Evolutionary conservation across 202 grass and related monocot species (phyloP).

Genomic region (Digitaria exilis): DNA sequence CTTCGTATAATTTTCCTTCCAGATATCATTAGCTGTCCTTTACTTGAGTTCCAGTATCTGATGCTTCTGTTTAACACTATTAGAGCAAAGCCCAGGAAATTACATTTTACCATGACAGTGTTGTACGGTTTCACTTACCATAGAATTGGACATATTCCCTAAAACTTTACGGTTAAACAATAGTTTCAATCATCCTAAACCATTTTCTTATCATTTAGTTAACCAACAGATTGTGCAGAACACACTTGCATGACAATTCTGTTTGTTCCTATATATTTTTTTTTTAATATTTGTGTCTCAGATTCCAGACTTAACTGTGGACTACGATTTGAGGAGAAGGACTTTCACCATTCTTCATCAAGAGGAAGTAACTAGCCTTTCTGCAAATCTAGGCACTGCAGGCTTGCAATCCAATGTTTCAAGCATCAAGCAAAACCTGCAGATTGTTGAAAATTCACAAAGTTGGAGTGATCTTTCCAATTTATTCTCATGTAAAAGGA

Average conservation of each 20-base stretch:
- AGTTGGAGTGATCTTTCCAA: constrained; percentile 80
- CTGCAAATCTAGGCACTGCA: constrained; percentile 29
- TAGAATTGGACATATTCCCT: not conserved
- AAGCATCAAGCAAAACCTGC: constrained; percentile 49
- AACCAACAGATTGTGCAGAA: constrained; percentile 4
- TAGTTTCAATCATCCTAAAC: constrained; percentile 23
- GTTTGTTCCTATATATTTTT: constrained; percentile 28
- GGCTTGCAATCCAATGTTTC: constrained; percentile 41
- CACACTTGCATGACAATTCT: not conserved
- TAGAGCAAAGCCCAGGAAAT: not conserved
- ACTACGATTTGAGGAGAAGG: constrained; percentile 77
- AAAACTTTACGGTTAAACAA: not conserved
- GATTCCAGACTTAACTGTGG: constrained; percentile 87
- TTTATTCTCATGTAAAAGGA: constrained; percentile 63
- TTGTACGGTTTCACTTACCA: constrained; percentile 3
- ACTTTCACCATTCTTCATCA: constrained; percentile 76
- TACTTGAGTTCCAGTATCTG: constrained; percentile 14
- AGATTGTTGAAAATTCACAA: constrained; percentile 50
- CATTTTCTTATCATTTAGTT: constrained; percentile 7
- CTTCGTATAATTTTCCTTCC: not conserved
- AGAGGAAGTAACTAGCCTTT: constrained; percentile 67
- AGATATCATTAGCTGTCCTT: constrained; percentile 16
- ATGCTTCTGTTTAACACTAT: constrained; percentile 9
- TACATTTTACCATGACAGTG: not conserved
- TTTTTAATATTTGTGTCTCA: constrained; percentile 46